Evolutionary conservation across 768 basidiomycete genomes (phyloP), one percentile per base, ranked within the genome.

Genomic region (Clitopilus hobsonii): DNA sequence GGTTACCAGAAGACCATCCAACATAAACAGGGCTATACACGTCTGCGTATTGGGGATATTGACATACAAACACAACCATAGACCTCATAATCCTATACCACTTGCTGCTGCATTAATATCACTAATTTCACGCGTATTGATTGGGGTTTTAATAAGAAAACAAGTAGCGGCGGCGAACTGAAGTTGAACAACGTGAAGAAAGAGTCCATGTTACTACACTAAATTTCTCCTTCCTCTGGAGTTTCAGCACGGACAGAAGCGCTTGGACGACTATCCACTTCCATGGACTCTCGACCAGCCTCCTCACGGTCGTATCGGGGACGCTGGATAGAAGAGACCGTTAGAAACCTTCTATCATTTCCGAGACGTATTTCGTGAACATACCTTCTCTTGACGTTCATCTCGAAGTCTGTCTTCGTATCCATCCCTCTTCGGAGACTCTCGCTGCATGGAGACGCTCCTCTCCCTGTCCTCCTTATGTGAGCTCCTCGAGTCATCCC

Each of bases 1-100:
- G 94, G 96, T 8, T 98, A 98, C 74, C 84, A 90, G 73, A 91
- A 92, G 74, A 94, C 91, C 6, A 91, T 98, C 60, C 81, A 84
- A 68, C 88, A 93, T 70, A 98, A 98, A 71, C 93, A 94, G 67
- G 89, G 88, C 1, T 98, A 91, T 75, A 98, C 96, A n/a, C 83
- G 94, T 66, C 80, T 99, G 56, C 81, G 95, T 51, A 89, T 99
- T 60, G 94, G 94, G 18, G 79, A 87, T 47, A 94, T 99, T 60
- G 74, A 80, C 49, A 70, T 81, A 61, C 67, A 45, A 18, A 23
- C 41, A 45, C 41, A 45, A 45, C 22, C 64, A 56, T 55, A 61
- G 58, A n/a, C 56, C 38, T 29, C 57, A 28, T 60, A 61, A 62
- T 61, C 58, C 54, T 55, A 55, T 41, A 55, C 49, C 49, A 32